These are phyloP conservation scores for Dactylis glomerata DNA, from an alignment of 176 grass and related monocot species.

Conservation along the genomic window DNA sequence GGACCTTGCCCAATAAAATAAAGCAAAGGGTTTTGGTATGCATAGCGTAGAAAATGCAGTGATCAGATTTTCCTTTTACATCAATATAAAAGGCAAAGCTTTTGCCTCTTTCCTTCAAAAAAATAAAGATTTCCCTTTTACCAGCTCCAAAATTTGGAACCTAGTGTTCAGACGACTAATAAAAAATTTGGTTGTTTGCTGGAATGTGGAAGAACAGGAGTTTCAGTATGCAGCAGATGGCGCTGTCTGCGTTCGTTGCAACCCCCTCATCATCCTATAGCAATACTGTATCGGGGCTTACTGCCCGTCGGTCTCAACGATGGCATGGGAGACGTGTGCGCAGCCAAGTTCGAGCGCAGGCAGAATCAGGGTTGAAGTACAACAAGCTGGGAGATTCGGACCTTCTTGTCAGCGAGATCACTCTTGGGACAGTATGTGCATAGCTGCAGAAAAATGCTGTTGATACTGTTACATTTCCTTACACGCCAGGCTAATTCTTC, in stretches of 20 bases:
- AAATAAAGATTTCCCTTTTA: background rate
- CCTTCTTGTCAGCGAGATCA: conserved; percentile 60
- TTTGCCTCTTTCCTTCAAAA: no score
- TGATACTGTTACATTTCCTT: background rate
- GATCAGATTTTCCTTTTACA: background rate
- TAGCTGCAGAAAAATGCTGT: background rate
- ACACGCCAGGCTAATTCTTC: background rate
- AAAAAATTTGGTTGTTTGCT: background rate
- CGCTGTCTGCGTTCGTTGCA: conserved; percentile 5
- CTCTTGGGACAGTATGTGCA: conserved; percentile 55
- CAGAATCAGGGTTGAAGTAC: conserved; percentile 32
- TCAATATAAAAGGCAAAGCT: no score
- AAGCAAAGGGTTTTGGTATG: background rate
- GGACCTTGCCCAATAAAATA: background rate
- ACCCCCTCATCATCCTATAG: conserved; percentile 6
- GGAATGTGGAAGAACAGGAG: background rate
- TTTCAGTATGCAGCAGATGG: conserved; percentile 42
- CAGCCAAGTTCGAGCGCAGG: conserved; percentile 10
- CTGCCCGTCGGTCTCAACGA: background rate
- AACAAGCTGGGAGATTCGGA: conserved; percentile 66
- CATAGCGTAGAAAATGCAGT: background rate
- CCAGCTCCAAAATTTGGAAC: background rate
- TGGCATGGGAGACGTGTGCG: background rate
- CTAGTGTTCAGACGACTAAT: background rate
- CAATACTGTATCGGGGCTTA: background rate